Evolutionary conservation across 2,329 filamentous ascomycete species (phyloP).

Genomic region (Calonectria crousiana): DNA sequence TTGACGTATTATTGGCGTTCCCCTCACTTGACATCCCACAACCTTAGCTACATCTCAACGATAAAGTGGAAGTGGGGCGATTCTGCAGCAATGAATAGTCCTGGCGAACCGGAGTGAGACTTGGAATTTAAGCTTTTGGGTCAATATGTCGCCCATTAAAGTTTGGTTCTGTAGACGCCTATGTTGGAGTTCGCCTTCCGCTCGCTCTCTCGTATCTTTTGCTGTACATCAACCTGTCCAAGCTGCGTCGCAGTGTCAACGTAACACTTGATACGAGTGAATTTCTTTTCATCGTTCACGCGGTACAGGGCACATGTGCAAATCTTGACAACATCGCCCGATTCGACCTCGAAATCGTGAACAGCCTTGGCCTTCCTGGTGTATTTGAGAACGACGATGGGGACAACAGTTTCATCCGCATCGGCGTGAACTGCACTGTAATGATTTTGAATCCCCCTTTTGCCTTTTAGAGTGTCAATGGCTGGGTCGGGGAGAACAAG

Average conservation of each 20-base stretch:
- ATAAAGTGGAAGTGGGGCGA: background rate
- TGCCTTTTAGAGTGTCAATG: background rate
- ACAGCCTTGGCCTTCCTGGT: slow-evolving; percentile 3
- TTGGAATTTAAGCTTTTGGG: background rate
- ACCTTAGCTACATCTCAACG: background rate
- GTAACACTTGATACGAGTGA: background rate
- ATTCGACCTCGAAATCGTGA: slow-evolving; percentile 21
- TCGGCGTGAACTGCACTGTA: slow-evolving; percentile 9
- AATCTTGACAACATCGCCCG: slow-evolving; percentile 19
- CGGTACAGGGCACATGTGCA: background rate
- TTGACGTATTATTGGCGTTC: background rate
- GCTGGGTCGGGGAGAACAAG: background rate
- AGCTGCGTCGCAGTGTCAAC: background rate
- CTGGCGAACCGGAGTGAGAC: background rate
- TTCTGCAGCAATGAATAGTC: background rate
- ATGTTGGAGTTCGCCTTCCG: background rate
- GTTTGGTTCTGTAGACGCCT: background rate
- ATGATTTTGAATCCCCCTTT: slow-evolving; percentile 2
- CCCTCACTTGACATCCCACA: background rate
- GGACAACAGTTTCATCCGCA: slow-evolving; percentile 12
- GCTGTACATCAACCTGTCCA: slow-evolving; percentile 1
- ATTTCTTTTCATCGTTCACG: background rate
- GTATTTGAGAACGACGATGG: slow-evolving; percentile 2
- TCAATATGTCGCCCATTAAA: background rate
- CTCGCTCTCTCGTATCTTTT: background rate